phyloP scores from a whole-genome alignment of 148 eudicot species.

The Hydrangea macrophylla region DNA sequence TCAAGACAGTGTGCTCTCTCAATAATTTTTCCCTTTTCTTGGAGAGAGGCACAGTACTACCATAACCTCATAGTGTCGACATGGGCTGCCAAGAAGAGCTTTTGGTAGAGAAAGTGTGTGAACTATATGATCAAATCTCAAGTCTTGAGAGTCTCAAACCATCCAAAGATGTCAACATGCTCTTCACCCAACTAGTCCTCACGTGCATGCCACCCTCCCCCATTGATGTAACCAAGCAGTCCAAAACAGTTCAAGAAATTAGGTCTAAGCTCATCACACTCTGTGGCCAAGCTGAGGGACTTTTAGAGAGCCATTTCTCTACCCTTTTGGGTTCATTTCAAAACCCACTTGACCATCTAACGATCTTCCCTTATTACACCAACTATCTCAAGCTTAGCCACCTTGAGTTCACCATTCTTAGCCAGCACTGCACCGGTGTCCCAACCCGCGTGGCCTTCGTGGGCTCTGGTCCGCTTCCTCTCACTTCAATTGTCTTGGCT shows the following conservation, averaged over 20 bases:
- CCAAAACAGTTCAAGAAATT: conserved; percentile 47
- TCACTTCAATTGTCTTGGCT: conserved; percentile 80
- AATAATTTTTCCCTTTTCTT: background rate
- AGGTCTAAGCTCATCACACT: conserved; percentile 68
- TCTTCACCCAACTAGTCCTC: conserved; percentile 64
- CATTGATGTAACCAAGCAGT: conserved; percentile 62
- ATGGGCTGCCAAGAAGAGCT: conserved; percentile 49
- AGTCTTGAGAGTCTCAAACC: conserved; percentile 49
- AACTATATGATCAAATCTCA: conserved; percentile 47
- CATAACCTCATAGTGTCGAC: conserved; percentile 38
- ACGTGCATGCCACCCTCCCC: conserved; percentile 77
- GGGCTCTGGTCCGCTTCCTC: conserved; percentile 92
- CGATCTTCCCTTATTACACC: conserved; percentile 68
- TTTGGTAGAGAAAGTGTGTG: conserved; percentile 34
- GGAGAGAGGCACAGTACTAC: no score
- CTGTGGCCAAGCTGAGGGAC: conserved; percentile 85
- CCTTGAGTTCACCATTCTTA: conserved; percentile 58
- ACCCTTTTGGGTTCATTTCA: conserved; percentile 49
- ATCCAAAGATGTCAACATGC: conserved; percentile 47
- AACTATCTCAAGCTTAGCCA: conserved; percentile 76
- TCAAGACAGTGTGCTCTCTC: background rate
- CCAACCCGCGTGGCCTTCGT: conserved; percentile 64
- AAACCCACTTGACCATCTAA: conserved; percentile 62
- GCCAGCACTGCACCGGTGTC: conserved; percentile 24
- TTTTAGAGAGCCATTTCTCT: conserved; percentile 70